These are phyloP conservation scores for Vanilla planifolia DNA, from an alignment of 106 monocot genomes.

Conservation along the genomic window DNA sequence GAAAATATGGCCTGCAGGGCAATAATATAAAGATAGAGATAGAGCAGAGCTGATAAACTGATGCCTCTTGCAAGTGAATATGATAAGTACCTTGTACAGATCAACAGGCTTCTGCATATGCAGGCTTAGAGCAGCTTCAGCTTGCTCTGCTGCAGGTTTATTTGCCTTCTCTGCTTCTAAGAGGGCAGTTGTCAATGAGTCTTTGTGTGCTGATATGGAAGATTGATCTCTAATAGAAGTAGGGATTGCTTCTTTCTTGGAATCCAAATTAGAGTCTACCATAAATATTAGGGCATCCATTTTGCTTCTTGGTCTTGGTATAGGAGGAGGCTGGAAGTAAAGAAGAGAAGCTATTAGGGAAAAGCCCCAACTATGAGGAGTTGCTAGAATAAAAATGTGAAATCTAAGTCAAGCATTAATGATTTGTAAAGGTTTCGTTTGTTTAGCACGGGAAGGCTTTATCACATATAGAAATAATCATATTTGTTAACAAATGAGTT, in stretches of 20 bases:
- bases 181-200: conserved; percentile 8
- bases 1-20: conserved; percentile 85
- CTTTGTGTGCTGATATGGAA: conserved; percentile 7
- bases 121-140: conserved; percentile 24
- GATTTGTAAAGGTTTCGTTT: no score
- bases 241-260: conserved; percentile 25
- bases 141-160: conserved; percentile 12
- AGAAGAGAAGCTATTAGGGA: neutral
- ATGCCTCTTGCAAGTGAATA: no score
- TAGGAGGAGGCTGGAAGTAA: conserved; percentile 57
- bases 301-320: conserved; percentile 67
- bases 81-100: conserved; percentile 79
- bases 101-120: conserved; percentile 74
- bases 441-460: no score
- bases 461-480: no score
- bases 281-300: conserved; percentile 65
- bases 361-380: neutral
- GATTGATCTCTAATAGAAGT: conserved; percentile 10
- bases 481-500: no score
- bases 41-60: neutral
- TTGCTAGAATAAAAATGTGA: no score
- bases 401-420: no score
- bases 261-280: conserved; percentile 37
- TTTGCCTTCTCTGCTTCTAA: conserved; percentile 14
- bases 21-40: neutral